These are phyloP conservation scores for Colletotrichum lindemuthianum DNA, from an alignment of 2,329 filamentous ascomycete species.

Conservation along the genomic window DNA sequence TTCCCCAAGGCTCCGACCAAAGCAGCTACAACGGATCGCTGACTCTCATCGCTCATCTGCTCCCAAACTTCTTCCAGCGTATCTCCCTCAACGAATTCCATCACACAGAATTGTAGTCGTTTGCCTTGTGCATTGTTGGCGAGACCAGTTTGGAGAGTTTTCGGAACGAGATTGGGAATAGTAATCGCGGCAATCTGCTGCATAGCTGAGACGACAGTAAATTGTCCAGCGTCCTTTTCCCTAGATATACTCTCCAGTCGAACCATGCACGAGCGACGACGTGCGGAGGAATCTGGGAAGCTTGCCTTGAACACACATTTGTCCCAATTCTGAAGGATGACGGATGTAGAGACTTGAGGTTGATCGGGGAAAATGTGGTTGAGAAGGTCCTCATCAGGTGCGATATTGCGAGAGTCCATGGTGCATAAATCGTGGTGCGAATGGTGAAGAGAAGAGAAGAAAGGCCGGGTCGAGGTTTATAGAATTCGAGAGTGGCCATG, in stretches of 20 bases:
- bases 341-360: neutral
- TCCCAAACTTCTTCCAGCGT: neutral
- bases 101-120: slow-evolving; percentile 2
- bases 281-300: neutral
- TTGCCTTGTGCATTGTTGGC: slow-evolving; percentile 1
- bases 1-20: neutral
- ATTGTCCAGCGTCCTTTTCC: neutral
- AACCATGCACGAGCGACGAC: neutral
- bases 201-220: neutral
- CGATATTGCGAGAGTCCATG: neutral
- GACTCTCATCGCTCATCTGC: slow-evolving; percentile 5
- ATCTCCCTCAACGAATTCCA: neutral
- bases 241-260: neutral
- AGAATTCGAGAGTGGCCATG: no score
- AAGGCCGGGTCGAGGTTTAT: neutral
- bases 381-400: neutral
- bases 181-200: neutral
- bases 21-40: neutral
- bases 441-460: neutral
- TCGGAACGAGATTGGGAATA: neutral
- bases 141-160: neutral
- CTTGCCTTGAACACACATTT: neutral
- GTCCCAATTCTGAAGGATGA: neutral
- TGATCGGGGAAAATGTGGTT: neutral
- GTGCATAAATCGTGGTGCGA: neutral